A percentile compares a stretch with the other conserved stretches of the same genome.
Conservation (phyloP, 805 yeast species). For the Pichia rugopelliculosa region DNA sequence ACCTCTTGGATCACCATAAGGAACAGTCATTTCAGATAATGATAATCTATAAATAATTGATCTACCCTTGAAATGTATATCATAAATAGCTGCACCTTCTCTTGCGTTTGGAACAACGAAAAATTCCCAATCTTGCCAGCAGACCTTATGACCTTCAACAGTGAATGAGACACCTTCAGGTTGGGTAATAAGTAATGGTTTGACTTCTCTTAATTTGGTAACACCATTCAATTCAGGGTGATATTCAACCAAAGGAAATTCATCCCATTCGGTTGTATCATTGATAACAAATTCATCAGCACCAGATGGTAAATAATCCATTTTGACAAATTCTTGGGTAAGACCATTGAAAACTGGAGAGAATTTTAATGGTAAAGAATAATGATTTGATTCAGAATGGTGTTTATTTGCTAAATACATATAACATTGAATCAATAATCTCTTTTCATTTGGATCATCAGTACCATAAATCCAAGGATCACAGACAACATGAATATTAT, state of each 20-base stretch:
- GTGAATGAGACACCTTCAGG: constrained; percentile 77
- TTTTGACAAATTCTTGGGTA: constrained; percentile 54
- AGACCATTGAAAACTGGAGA: constrained; percentile 65
- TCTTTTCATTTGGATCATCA: constrained; percentile 49
- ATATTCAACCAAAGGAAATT: constrained; percentile 59
- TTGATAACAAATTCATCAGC: constrained; percentile 51
- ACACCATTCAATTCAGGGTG: constrained; percentile 64
- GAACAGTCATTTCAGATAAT: constrained; percentile 80
- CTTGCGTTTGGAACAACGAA: constrained; percentile 62
- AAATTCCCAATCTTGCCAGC: constrained; percentile 84
- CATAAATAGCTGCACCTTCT: constrained; percentile 74
- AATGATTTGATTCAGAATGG: constrained; percentile 68
- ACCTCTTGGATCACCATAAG: constrained; percentile 78
- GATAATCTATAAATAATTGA: constrained; percentile 66
- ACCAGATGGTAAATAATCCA: constrained; percentile 70
- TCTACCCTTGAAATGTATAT: constrained; percentile 69
- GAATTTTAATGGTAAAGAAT: constrained; percentile 65
- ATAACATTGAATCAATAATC: constrained; percentile 64
- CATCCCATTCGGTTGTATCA: constrained; percentile 55
- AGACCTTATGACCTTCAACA: constrained; percentile 50
- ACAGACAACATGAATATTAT: constrained; percentile 43
- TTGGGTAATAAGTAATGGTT: constrained; percentile 62
- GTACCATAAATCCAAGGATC: constrained; percentile 90
- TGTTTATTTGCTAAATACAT: constrained; percentile 62
- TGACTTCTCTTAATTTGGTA: constrained; percentile 43